phyloP scores from a whole-genome alignment of 768 basidiomycete species.

The Glaciozyma martinii region DNA sequence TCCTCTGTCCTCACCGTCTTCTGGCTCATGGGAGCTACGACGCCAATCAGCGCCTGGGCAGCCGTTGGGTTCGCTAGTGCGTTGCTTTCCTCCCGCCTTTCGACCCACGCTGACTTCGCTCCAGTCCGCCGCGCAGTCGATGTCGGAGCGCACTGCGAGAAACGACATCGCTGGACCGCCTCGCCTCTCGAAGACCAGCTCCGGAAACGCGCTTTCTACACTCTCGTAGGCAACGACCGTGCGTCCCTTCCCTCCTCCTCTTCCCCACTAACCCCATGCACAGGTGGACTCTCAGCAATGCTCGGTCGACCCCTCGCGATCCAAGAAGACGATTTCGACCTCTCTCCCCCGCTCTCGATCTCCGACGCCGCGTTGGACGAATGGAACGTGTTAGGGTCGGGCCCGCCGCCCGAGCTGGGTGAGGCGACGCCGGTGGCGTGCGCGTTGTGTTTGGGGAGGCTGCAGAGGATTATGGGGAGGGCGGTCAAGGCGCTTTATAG shows the following conservation, averaged over 20 bases:
- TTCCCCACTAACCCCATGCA: background rate
- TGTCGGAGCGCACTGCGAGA: constrained; percentile 64
- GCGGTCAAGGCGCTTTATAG: background rate
- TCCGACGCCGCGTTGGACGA: constrained; percentile 10
- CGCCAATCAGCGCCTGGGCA: constrained; percentile 34
- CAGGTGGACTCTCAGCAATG: constrained; percentile 37
- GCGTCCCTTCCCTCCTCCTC: background rate
- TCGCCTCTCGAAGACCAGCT: constrained; percentile 55
- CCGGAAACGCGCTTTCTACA: constrained; percentile 72
- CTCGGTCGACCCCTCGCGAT: constrained; percentile 64
- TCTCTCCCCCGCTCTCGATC: constrained; percentile 8
- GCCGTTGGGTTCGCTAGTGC: constrained; percentile 9
- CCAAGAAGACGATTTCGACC: constrained; percentile 63
- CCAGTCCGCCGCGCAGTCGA: constrained; percentile 64
- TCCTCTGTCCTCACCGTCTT: constrained; percentile 44
- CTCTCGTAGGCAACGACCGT: constrained; percentile 15
- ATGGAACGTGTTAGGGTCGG: constrained; percentile 11
- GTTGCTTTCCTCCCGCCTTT: constrained; percentile 33
- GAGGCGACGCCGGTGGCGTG: background rate
- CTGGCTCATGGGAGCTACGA: constrained; percentile 37
- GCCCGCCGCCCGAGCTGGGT: background rate
- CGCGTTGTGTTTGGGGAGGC: background rate
- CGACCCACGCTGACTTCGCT: constrained; percentile 31
- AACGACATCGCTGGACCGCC: constrained; percentile 38
- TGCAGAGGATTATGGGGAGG: constrained; percentile 2